Conservation (phyloP, 2,329 filamentous ascomycete genomes). For the Mycogone perniciosa region DNA sequence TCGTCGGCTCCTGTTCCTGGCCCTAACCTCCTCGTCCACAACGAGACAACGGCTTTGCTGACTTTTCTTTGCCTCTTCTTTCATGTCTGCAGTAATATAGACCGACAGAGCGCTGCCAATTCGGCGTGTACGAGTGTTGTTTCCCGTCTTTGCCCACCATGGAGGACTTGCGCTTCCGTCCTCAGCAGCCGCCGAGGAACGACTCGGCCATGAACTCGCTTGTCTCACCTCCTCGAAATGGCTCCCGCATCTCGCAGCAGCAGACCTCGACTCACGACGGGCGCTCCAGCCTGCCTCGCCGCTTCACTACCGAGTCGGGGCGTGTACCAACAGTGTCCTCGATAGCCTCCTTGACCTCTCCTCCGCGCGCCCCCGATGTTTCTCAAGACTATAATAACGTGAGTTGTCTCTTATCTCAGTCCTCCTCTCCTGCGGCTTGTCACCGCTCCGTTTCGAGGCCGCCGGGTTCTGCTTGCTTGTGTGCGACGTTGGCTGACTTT, state of each 20-base stretch:
- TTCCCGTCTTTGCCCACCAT: slow-evolving; percentile 40
- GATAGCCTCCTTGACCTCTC: slow-evolving; percentile 40
- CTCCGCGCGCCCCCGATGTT: slow-evolving; percentile 41
- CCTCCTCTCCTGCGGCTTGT: not conserved
- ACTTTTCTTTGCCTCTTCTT: slow-evolving; percentile 26
- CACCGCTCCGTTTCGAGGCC: not conserved
- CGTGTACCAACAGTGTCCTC: slow-evolving; percentile 69
- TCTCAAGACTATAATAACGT: slow-evolving; percentile 43
- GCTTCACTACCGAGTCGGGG: slow-evolving; percentile 89
- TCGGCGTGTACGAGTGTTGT: slow-evolving; percentile 35
- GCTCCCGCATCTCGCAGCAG: slow-evolving; percentile 52
- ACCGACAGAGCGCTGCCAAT: slow-evolving; percentile 29
- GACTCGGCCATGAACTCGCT: slow-evolving; percentile 70
- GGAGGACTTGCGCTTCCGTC: slow-evolving; percentile 74
- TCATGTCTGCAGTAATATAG: slow-evolving; percentile 32
- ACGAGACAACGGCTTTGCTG: slow-evolving; percentile 19
- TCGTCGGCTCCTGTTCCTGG: slow-evolving; percentile 23
- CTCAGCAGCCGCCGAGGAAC: slow-evolving; percentile 69
- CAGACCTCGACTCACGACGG: slow-evolving; percentile 52
- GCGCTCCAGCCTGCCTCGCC: slow-evolving; percentile 73
- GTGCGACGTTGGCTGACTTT: slow-evolving; percentile 10
- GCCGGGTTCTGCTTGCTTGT: not conserved
- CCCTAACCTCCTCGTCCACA: slow-evolving; percentile 14
- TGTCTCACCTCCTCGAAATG: slow-evolving; percentile 67
- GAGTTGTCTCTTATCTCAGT: slow-evolving; percentile 18